Percentiles rank a stretch among this genome's conserved stretches.
These are phyloP conservation scores for Avena insularis DNA, from an alignment of 176 grass and related monocot species.

Conservation along the genomic window DNA sequence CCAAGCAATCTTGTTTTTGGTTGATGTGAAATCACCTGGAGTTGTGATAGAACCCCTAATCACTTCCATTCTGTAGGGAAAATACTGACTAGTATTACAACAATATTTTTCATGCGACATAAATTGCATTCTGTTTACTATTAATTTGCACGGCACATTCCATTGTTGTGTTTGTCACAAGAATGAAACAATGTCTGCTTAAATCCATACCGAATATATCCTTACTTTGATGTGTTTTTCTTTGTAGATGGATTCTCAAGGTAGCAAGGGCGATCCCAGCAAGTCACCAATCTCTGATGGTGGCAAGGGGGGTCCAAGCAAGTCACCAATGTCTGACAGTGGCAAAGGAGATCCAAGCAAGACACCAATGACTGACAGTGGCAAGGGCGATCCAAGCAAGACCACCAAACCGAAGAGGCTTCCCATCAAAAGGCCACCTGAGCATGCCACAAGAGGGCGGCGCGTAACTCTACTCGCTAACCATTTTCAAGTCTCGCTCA, in stretches of 20 bases:
- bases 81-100: neutral
- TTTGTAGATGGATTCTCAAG: constrained; percentile 6
- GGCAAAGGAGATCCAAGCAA: neutral
- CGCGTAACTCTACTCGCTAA: neutral
- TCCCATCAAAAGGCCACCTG: neutral
- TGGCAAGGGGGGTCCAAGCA: neutral
- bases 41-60: neutral
- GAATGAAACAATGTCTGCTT: neutral
- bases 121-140: neutral
- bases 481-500: neutral
- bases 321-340: neutral
- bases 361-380: neutral
- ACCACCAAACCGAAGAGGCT: neutral
- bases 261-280: neutral
- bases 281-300: neutral
- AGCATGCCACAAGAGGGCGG: neutral
- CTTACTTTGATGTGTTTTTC: neutral
- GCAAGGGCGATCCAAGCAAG: neutral
- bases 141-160: neutral
- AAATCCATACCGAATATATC: neutral
- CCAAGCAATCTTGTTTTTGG: neutral
- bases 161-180: neutral
- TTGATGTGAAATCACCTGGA: neutral
- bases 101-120: neutral
- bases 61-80: neutral